Percentiles rank a stretch among this genome's conserved stretches.
These are phyloP conservation scores for Pseudomassariella vexata DNA, from an alignment of 2,329 filamentous ascomycete species.

Conservation along the genomic window DNA sequence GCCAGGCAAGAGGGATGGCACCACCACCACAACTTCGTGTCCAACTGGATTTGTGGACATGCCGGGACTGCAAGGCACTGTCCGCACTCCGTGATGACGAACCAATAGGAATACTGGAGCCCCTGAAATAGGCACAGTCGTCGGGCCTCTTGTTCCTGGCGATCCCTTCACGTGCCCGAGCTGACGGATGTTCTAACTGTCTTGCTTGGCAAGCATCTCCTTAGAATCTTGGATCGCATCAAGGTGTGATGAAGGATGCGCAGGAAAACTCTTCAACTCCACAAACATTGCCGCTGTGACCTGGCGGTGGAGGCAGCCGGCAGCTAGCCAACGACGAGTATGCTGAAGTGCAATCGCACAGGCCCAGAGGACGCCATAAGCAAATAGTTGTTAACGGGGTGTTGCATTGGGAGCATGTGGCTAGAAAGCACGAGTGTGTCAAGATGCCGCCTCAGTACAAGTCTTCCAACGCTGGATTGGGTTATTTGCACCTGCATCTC, in stretches of 20 bases:
- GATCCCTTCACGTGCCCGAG: slow-evolving; percentile 5
- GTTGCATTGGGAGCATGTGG: too few relatives aligned
- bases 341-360: too few relatives aligned
- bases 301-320: slow-evolving; percentile 1
- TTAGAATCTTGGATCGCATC: too few relatives aligned
- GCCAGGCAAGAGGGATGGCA: neutral
- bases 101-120: slow-evolving; percentile 1
- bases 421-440: too few relatives aligned
- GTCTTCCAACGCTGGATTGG: too few relatives aligned
- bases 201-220: too few relatives aligned
- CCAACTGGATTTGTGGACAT: neutral
- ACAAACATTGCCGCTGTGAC: neutral
- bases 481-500: too few relatives aligned
- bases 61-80: slow-evolving; percentile 6
- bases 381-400: too few relatives aligned
- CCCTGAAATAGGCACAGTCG: slow-evolving; percentile 2
- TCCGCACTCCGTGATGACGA: neutral
- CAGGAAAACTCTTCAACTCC: slow-evolving; percentile 1
- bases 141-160: slow-evolving; percentile 5
- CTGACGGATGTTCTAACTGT: too few relatives aligned
- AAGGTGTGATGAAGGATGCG: slow-evolving; percentile 1
- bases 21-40: slow-evolving; percentile 2
- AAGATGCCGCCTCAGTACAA: too few relatives aligned
- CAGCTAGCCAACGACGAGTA: neutral
- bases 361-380: too few relatives aligned